phyloP scores from a whole-genome alignment of 805 yeast species.

The Spathaspora arborariae region DNA sequence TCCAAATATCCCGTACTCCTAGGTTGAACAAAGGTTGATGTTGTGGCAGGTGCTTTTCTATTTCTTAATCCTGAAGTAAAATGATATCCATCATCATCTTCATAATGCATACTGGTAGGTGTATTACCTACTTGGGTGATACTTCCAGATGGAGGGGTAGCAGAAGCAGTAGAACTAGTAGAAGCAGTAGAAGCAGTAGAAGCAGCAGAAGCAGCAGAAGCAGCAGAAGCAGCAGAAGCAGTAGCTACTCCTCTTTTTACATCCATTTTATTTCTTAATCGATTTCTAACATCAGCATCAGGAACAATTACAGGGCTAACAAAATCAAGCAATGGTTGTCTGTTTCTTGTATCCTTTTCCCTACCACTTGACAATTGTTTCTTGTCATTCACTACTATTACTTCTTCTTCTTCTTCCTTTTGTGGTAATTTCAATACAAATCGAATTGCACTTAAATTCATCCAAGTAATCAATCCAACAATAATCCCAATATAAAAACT shows the following conservation, averaged over 20 bases:
- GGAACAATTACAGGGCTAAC: constrained; percentile 6
- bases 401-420: background rate
- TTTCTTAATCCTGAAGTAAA: constrained; percentile 4
- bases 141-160: too few species aligned
- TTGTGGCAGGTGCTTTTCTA: background rate
- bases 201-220: too few species aligned
- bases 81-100: constrained; percentile 12
- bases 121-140: background rate
- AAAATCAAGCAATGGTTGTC: background rate
- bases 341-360: background rate
- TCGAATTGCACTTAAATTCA: constrained; percentile 8
- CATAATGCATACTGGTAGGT: too few species aligned
- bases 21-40: background rate
- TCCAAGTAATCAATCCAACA: constrained; percentile 8
- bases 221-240: too few species aligned
- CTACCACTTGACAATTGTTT: background rate
- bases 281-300: constrained; percentile 1
- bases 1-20: background rate
- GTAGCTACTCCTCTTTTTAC: background rate
- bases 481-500: constrained; percentile 10
- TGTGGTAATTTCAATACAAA: constrained; percentile 5
- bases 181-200: too few species aligned
- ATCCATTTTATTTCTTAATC: background rate
- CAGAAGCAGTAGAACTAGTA: too few species aligned
- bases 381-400: background rate